Evolutionary conservation across 805 yeast species (phyloP).

Genomic region (Jamesozyma spencerorum): DNA sequence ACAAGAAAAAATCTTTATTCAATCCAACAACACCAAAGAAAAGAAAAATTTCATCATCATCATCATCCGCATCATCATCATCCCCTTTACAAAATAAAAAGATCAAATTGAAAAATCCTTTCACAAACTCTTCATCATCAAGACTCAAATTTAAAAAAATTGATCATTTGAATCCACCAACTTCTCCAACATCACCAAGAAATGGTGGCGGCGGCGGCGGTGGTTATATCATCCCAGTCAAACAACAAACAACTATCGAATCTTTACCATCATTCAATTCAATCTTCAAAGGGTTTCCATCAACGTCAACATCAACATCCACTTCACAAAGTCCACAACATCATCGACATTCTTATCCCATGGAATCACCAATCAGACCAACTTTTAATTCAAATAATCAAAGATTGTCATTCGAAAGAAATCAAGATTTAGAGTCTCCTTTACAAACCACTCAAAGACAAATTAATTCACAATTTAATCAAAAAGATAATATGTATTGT

Average conservation of each 20-base stretch:
- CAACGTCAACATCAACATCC: background rate
- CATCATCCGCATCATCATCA: background rate
- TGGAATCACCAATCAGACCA: background rate
- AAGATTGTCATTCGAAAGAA: no score
- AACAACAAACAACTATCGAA: background rate
- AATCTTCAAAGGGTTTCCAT: background rate
- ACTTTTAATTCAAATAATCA: background rate
- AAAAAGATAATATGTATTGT: background rate
- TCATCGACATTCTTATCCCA: background rate
- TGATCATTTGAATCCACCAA: background rate
- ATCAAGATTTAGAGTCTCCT: no score
- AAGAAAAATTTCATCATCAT: background rate
- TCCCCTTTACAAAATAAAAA: constrained; percentile 1
- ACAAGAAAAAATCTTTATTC: background rate
- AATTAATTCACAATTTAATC: background rate
- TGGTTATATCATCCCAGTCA: background rate
- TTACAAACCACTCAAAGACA: no score
- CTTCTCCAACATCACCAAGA: background rate
- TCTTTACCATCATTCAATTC: constrained; percentile 5
- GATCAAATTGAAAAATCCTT: constrained; percentile 1
- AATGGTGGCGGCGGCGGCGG: no score
- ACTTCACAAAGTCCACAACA: background rate
- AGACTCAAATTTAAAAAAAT: no score
- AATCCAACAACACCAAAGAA: background rate
- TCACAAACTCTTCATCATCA: no score